Base-by-base conservation (phyloP, 148 eudicot species). In the Agrostemma githago region DNA sequence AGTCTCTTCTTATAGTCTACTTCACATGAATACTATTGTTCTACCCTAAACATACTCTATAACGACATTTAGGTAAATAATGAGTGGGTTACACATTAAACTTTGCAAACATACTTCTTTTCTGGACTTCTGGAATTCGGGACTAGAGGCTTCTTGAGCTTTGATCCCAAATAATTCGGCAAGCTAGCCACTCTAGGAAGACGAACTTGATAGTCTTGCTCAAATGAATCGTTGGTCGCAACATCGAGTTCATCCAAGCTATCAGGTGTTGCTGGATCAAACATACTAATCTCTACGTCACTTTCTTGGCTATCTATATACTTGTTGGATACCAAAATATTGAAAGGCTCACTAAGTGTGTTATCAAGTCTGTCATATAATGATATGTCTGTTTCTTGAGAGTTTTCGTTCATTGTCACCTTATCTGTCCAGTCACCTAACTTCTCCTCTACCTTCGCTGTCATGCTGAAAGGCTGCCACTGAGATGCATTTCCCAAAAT, bases 211-310 rank as follows among this genome's bases (percentile, higher is more conserved):
- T 74, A 78, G 48, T 93, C 98, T 6, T 78, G 72, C 81, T 91
- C 98, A 17, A 92, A 93, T 37, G 89, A 85, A 66, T 89, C 97
- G 72, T 92, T 89, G 17, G 94, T 89, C 62, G 81, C 81, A 44
- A 85, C 76, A 4, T 91, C 97, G 6, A 88, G 79, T 53, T 90
- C 96, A 61, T 86, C 95, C 1, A 83, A 60, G 19, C 86, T 91
- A 61, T 88, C 90, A 2, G 79, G 71, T 62, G 80, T 56, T n/a
- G 75, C 75, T 39, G 72, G 69, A 68, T 87, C 90, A 39, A n/a
- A 83, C 67, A 80, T 80, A 72, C 60, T 82, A 64, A 80, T 76
- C 34, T 79, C 71, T 26, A 53, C 72, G 14, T 53, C 72, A 53
- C 37, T 51, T 4, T 70, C 72, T 70, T 53, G 41, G 60, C 51